These are phyloP conservation scores for Cercophora scortea DNA, from an alignment of 495 filamentous ascomycete species.

Conservation along the genomic window DNA sequence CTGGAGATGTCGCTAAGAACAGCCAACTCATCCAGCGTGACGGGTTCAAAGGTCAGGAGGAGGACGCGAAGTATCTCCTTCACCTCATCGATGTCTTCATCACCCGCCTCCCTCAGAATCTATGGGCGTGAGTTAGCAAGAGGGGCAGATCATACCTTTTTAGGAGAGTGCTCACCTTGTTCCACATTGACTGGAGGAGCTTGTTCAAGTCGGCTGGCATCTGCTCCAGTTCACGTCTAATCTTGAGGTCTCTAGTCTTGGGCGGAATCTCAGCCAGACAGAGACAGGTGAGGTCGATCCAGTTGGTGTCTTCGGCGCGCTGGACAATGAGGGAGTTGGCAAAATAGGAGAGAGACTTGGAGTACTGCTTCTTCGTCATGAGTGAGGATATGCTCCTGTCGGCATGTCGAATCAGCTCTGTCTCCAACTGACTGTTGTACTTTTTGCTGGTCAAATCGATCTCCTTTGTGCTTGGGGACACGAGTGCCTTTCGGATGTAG, in stretches of 20 bases:
- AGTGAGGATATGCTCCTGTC: conserved; percentile 14
- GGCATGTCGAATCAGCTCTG: not conserved
- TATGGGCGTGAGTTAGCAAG: no score
- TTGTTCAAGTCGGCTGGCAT: conserved; percentile 25
- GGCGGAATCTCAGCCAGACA: conserved; percentile 22
- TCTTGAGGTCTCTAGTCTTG: conserved; percentile 18
- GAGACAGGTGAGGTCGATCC: conserved; percentile 29
- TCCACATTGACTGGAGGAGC: conserved; percentile 24
- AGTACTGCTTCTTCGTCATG: conserved; percentile 24
- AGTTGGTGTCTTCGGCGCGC: conserved; percentile 26
- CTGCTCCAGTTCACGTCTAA: conserved; percentile 20
- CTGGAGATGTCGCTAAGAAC: conserved; percentile 22
- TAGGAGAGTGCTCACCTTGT: conserved; percentile 11
- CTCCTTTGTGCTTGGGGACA: conserved; percentile 4
- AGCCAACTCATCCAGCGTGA: conserved; percentile 20
- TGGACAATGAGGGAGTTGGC: conserved; percentile 26
- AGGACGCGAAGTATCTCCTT: conserved; percentile 28
- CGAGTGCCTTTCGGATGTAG: conserved; percentile 5
- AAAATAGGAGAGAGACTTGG: conserved; percentile 27
- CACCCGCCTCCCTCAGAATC: conserved; percentile 8
- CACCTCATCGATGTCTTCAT: conserved; percentile 18
- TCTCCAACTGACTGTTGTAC: not conserved
- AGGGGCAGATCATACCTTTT: no score
- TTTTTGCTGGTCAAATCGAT: conserved; percentile 1
- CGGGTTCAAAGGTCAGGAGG: conserved; percentile 28